A percentile compares a stretch with the other conserved stretches of the same genome.
Conservation (phyloP, 164 flowering plant genomes). For the Aristolochia contorta region DNA sequence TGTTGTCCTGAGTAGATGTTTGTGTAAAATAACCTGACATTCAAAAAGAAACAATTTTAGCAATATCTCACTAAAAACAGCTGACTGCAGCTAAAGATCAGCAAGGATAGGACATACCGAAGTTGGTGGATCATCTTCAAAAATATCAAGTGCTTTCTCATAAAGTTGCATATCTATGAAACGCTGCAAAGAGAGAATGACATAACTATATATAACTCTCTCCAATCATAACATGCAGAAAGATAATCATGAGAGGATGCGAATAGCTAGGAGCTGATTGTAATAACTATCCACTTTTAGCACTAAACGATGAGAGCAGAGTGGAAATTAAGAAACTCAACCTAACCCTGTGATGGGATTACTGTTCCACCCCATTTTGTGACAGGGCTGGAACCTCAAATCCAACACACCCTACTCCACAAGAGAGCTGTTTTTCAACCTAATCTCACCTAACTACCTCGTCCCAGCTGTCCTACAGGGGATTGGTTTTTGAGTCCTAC, state of each 20-base stretch:
- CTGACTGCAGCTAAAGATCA: not conserved
- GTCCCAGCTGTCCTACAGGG: too few relatives aligned
- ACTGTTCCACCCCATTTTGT: too few relatives aligned
- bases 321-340: not conserved
- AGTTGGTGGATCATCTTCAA: slow-evolving; percentile 81
- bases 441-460: too few relatives aligned
- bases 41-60: slow-evolving; percentile 5
- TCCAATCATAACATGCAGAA: not conserved
- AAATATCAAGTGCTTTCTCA: slow-evolving; percentile 86
- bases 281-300: too few relatives aligned
- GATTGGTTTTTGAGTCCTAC: too few relatives aligned
- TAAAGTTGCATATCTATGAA: slow-evolving; percentile 80
- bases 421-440: too few relatives aligned
- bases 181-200: slow-evolving; percentile 29
- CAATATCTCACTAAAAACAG: not conserved
- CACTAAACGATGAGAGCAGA: not conserved
- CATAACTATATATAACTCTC: not conserved
- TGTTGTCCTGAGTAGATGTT: slow-evolving; percentile 70
- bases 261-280: not conserved
- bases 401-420: too few relatives aligned
- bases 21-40: slow-evolving; percentile 67
- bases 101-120: slow-evolving; percentile 41
- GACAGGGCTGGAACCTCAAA: too few relatives aligned
- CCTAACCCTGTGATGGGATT: too few relatives aligned
- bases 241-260: not conserved